Conservation (phyloP, 1,284 basidiomycete species). For the Apiotrichum gamsii region DNA sequence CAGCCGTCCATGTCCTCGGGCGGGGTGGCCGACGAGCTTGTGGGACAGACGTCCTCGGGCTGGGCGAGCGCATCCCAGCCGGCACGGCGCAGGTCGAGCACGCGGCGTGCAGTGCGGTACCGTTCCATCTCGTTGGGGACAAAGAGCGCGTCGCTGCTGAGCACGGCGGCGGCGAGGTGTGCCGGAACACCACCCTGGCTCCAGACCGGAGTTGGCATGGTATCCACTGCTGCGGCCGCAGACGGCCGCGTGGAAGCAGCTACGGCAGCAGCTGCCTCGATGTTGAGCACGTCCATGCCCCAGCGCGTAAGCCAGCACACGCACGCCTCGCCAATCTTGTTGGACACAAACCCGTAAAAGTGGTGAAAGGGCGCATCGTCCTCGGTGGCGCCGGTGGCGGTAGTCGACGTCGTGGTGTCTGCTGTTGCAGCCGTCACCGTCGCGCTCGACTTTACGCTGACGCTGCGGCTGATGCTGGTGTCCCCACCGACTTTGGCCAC, state of each 20-base stretch:
- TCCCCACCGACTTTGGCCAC: constrained; percentile 7
- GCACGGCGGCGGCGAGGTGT: constrained; percentile 64
- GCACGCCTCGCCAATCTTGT: constrained; percentile 86
- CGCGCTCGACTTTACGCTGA: constrained; percentile 7
- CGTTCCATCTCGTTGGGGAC: constrained; percentile 70
- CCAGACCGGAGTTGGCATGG: constrained; percentile 54
- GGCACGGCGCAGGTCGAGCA: constrained; percentile 65
- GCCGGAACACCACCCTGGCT: constrained; percentile 63
- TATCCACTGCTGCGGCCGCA: not conserved
- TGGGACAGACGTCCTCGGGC: constrained; percentile 1
- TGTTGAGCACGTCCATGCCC: constrained; percentile 68
- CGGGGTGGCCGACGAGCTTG: not conserved
- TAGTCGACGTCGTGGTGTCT: not conserved
- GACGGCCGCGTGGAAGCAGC: no score
- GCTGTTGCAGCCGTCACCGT: constrained; percentile 11
- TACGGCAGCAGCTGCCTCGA: constrained; percentile 58
- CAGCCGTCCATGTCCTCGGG: constrained; percentile 27
- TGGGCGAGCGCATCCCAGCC: constrained; percentile 31
- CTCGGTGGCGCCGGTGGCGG: not conserved
- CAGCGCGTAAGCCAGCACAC: constrained; percentile 82
- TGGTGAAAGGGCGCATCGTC: constrained; percentile 40
- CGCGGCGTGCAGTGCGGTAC: constrained; percentile 67
- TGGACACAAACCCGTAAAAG: constrained; percentile 73
- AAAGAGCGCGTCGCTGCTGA: constrained; percentile 75
- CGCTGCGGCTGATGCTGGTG: constrained; percentile 3